Evolutionary conservation across 164 flowering plant species (phyloP), one percentile per base, ranked within the genome.

Genomic region (Macadamia integrifolia): DNA sequence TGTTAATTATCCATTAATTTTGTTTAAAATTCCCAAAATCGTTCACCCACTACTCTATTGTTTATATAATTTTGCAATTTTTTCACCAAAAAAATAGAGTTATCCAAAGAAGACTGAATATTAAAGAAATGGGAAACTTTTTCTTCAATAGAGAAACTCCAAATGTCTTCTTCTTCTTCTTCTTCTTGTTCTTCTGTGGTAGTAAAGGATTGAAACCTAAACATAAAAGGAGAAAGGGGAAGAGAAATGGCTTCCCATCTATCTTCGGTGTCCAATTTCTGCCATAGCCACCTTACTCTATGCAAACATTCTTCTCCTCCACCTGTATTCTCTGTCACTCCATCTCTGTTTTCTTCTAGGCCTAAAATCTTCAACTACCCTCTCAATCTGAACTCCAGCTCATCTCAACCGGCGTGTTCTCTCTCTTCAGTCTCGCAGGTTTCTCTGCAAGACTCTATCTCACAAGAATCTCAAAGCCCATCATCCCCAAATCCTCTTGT

Each of bases 201-300:
- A n/a, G n/a, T 35, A 35, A 35, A 35, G 3, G 40, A 35, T 5
- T 35, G 40, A 35, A 35, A 35, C 40, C 23, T 1, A 5, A 2
- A 35, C 40, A 35, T 5, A 35, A 2, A 35, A 35, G 23, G 23
- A 23, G 40, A 2, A 35, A 35, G 40, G n/a, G 73, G 23, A 23
- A 80, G 68, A 84, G 44, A 67, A 74, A 88, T 87, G 91, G 84
- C 87, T 13, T 76, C 62, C 71, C 66, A 76, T 65, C 78, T 85
- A 74, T 80, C 76, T 69, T 73, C 82, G 8, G 23, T 80, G 6
- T 74, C 82, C 59, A 63, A 80, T 46, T 63, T 78, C 70, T 72
- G 61, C 74, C 46, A 40, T 23, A 78, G 72, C 68, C 68, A 35
- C 69, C 79, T 74, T 28, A 60, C 73, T 71, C 78, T 80, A 77